Evolutionary conservation across 2,329 filamentous ascomycete species (phyloP).

Genomic region (Diaporthe helianthi): DNA sequence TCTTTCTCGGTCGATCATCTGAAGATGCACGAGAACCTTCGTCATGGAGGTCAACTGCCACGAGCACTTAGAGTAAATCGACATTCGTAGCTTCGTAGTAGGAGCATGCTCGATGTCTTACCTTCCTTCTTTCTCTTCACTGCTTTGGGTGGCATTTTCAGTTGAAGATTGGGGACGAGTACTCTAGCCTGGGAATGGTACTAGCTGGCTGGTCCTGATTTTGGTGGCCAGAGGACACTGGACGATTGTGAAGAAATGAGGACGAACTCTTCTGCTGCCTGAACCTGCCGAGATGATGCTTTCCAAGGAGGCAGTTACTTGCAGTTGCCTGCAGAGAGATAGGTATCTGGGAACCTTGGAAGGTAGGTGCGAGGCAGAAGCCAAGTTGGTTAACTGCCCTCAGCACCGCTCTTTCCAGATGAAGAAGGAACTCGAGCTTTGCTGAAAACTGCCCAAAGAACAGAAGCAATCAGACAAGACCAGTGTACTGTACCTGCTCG

Average conservation of each 20-base stretch:
- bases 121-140: slow-evolving; percentile 28
- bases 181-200: background rate
- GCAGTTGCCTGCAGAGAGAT: background rate
- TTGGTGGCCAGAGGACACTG: background rate
- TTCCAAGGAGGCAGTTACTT: background rate
- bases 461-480: background rate
- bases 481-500: no score
- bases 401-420: background rate
- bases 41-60: background rate
- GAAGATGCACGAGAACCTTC: slow-evolving; percentile 16
- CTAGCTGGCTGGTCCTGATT: no score
- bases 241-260: background rate
- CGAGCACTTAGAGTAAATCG: background rate
- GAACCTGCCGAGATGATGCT: background rate
- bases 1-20: slow-evolving; percentile 18
- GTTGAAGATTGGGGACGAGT: background rate
- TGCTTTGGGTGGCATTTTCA: slow-evolving; percentile 28
- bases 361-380: background rate
- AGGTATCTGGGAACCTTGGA: background rate
- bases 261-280: background rate
- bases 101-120: background rate
- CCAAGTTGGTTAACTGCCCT: background rate
- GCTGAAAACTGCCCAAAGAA: background rate
- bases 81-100: no score
- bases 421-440: background rate